Percentiles rank a stretch among this genome's conserved stretches.
These are phyloP conservation scores for Juglanconis oblonga DNA, from an alignment of 2,329 filamentous ascomycete genomes.

Conservation along the genomic window DNA sequence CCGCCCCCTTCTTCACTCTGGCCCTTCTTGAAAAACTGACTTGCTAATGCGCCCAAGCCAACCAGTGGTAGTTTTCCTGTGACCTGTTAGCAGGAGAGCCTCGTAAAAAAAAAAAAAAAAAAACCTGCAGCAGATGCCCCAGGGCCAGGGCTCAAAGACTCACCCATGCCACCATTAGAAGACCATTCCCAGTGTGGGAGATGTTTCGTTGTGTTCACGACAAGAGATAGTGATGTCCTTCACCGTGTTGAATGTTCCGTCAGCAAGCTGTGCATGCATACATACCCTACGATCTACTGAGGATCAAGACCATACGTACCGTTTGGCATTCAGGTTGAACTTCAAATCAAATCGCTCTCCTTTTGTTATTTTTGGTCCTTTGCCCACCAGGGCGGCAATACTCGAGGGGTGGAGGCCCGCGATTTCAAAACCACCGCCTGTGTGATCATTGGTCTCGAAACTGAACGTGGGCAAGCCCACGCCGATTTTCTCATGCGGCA, in stretches of 20 bases:
- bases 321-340: constrained; percentile 7
- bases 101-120: background rate
- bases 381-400: constrained; percentile 7
- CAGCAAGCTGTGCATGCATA: background rate
- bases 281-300: too few species aligned
- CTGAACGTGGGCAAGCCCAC: constrained; percentile 3
- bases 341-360: constrained; percentile 8
- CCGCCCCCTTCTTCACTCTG: background rate
- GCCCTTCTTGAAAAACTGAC: background rate
- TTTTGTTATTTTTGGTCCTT: constrained; percentile 4
- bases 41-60: background rate
- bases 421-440: constrained; percentile 2
- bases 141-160: background rate
- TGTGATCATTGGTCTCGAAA: constrained; percentile 10
- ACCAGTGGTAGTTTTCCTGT: constrained; percentile 6
- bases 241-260: background rate
- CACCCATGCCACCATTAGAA: constrained; percentile 3
- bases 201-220: constrained; percentile 7
- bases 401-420: constrained; percentile 6
- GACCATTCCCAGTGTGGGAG: constrained; percentile 10
- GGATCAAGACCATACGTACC: background rate
- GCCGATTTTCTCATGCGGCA: constrained; percentile 11
- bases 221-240: constrained; percentile 5
- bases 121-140: too few species aligned
- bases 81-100: background rate